phyloP scores from a whole-genome alignment of 139 green algal genomes.

The Chlorella sp. region DNA sequence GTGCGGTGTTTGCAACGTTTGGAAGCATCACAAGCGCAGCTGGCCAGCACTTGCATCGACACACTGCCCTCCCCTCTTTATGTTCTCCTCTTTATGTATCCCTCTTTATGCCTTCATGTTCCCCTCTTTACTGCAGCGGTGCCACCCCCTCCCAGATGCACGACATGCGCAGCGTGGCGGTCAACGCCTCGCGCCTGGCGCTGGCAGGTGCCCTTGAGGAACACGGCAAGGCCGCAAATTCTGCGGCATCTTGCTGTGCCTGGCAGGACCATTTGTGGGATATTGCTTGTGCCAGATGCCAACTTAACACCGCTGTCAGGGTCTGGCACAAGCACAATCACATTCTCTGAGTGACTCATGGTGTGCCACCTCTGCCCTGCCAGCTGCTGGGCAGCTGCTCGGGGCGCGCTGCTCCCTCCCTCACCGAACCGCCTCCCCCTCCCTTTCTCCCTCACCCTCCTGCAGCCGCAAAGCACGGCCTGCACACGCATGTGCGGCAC shows the following conservation, averaged over 20 bases:
- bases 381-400: too few relatives aligned
- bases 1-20: too few relatives aligned
- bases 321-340: not conserved
- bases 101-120: too few relatives aligned
- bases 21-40: too few relatives aligned
- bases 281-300: not conserved
- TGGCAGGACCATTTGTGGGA: too few relatives aligned
- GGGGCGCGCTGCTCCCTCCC: too few relatives aligned
- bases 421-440: not conserved
- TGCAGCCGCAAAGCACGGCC: slow-evolving; percentile 34
- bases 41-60: not conserved
- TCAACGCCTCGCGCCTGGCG: slow-evolving; percentile 57
- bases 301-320: not conserved
- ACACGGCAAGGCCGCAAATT: too few relatives aligned
- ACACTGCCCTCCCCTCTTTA: not conserved
- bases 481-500: slow-evolving; percentile 55
- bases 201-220: not conserved
- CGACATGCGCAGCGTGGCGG: slow-evolving; percentile 53
- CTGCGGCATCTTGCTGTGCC: not conserved
- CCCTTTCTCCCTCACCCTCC: not conserved
- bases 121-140: slow-evolving; percentile 39
- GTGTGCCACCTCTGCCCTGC: too few relatives aligned
- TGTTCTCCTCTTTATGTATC: not conserved
- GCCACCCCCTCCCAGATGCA: slow-evolving; percentile 41
- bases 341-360: too few relatives aligned